These are phyloP conservation scores for Taxillus chinensis DNA, from an alignment of 164 flowering plant species.

Conservation along the genomic window DNA sequence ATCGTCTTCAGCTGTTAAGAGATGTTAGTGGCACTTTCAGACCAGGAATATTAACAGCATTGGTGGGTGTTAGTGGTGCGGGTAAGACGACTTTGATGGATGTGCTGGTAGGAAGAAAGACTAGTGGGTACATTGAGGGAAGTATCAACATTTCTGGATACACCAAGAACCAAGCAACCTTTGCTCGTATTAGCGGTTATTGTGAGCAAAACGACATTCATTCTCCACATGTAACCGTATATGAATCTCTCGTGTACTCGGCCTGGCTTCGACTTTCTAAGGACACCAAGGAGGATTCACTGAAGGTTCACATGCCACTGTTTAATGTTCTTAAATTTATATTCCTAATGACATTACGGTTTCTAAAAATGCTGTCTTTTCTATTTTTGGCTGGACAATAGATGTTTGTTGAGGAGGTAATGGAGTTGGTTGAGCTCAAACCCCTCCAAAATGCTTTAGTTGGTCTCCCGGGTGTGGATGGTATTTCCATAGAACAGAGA, in stretches of 20 bases:
- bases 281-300: constrained; percentile 20
- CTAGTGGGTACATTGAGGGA: constrained; percentile 58
- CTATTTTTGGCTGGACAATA: constrained; percentile 2
- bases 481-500: constrained; percentile 66
- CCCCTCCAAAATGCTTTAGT: constrained; percentile 39
- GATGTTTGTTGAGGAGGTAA: constrained; percentile 60
- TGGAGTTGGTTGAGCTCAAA: constrained; percentile 53
- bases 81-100: constrained; percentile 74
- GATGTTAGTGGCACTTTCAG: constrained; percentile 60
- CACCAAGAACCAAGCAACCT: constrained; percentile 49
- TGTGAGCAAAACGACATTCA: constrained; percentile 66
- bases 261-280: constrained; percentile 61
- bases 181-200: constrained; percentile 59
- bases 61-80: constrained; percentile 66
- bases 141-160: constrained; percentile 46
- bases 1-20: constrained; percentile 40
- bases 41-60: constrained; percentile 55
- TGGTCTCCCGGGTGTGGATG: constrained; percentile 57
- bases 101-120: constrained; percentile 59
- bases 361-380: not conserved
- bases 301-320: not conserved
- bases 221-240: constrained; percentile 55
- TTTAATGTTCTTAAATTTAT: not conserved
- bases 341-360: not conserved
- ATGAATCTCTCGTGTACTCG: constrained; percentile 51